A percentile compares a stretch with the other conserved stretches of the same genome.
Conservation (phyloP, 345 rosid genomes). For the Ricinus communis region DNA sequence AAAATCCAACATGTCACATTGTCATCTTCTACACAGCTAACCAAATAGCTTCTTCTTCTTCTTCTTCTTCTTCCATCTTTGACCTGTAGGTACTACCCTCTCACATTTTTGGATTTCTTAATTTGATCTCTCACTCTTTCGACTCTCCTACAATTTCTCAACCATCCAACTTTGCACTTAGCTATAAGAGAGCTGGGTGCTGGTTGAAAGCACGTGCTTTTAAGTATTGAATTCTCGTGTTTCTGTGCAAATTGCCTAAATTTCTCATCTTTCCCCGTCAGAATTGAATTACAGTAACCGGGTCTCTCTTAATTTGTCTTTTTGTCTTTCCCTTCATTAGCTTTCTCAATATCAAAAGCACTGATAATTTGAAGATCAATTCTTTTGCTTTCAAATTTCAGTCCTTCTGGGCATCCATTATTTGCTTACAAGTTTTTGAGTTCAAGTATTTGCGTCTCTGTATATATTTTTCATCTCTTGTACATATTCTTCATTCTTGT, state of each 20-base stretch:
- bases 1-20: no score
- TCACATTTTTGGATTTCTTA: no score
- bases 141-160: no score
- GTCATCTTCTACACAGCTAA: no score
- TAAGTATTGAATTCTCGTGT: neutral
- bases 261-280: slow-evolving; percentile 7
- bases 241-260: neutral
- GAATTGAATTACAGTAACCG: slow-evolving; percentile 14
- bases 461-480: neutral
- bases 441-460: slow-evolving; percentile 3
- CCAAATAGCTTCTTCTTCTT: no score
- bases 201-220: slow-evolving; percentile 1
- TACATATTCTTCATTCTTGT: neutral
- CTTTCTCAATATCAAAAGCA: slow-evolving; percentile 1
- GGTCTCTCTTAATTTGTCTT: slow-evolving; percentile 4
- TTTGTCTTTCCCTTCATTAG: neutral
- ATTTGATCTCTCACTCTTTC: no score
- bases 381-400: neutral
- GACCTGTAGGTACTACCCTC: no score
- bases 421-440: slow-evolving; percentile 5
- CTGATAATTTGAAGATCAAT: slow-evolving; percentile 18
- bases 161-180: no score
- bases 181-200: no score
- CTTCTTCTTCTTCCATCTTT: no score
- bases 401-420: slow-evolving; percentile 1